Conservation (phyloP, 225 moss, liverwort and hornwort species). For the Marchantia polymorpha region DNA sequence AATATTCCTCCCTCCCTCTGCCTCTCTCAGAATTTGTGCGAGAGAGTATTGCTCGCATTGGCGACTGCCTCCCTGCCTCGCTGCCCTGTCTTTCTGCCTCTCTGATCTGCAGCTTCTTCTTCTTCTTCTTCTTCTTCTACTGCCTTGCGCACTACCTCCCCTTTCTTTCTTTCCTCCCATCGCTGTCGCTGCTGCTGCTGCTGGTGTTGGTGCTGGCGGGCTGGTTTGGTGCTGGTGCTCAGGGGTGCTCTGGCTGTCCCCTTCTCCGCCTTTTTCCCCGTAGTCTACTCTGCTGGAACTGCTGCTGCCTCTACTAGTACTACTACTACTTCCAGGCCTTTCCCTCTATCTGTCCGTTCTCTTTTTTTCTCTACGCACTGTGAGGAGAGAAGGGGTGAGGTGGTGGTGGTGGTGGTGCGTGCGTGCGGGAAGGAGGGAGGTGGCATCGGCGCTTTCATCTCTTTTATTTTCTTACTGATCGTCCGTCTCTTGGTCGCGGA, state of each 20-base stretch:
- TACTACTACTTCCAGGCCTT: not conserved
- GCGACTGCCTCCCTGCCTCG: not conserved
- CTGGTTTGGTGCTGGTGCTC: not conserved
- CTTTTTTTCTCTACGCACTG: not conserved
- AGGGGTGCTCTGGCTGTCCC: not conserved
- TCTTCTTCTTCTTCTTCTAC: not conserved
- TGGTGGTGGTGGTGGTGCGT: not conserved
- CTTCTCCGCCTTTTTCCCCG: too few relatives aligned
- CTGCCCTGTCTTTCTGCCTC: not conserved
- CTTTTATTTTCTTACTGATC: constrained; percentile 9
- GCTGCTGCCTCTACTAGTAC: not conserved
- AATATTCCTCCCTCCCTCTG: not conserved
- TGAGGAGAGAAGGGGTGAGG: not conserved
- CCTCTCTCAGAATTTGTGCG: not conserved
- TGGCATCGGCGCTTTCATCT: constrained; percentile 14
- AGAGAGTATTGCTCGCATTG: not conserved
- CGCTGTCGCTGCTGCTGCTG: not conserved
- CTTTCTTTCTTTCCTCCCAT: not conserved
- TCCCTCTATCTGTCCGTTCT: not conserved
- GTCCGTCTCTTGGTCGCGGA: not conserved
- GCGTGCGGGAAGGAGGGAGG: constrained; percentile 13
- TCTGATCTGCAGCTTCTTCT: constrained; percentile 12
- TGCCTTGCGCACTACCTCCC: not conserved
- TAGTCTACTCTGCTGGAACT: not conserved
- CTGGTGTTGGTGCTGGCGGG: too few relatives aligned